These are phyloP conservation scores for Graphiopsis chlorocephala DNA, from an alignment of 2,329 filamentous ascomycete genomes.

Conservation along the genomic window DNA sequence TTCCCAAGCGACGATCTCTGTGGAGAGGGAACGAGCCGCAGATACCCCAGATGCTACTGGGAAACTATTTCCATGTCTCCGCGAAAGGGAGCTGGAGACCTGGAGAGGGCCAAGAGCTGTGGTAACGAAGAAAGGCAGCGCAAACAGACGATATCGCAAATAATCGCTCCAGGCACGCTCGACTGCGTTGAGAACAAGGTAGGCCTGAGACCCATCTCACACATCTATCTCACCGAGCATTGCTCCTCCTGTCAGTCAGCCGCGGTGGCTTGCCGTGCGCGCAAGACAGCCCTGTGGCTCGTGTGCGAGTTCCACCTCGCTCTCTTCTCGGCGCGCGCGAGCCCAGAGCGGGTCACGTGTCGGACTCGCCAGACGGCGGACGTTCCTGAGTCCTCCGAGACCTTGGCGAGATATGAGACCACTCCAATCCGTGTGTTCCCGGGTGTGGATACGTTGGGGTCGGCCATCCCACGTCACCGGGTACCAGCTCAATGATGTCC, in stretches of 20 bases:
- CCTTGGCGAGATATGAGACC: constrained; percentile 9
- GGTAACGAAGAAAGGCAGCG: not conserved
- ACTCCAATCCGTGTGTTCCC: constrained; percentile 8
- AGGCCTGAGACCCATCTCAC: not conserved
- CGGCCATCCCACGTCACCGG: constrained; percentile 6
- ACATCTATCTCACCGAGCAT: constrained; percentile 5
- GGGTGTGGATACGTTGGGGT: constrained; percentile 9
- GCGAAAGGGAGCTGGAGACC: not conserved
- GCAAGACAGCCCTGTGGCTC: constrained; percentile 14
- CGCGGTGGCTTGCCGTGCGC: constrained; percentile 4
- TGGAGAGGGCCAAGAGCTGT: constrained; percentile 2
- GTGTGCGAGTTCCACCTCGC: constrained; percentile 13
- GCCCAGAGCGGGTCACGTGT: constrained; percentile 8
- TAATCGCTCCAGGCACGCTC: not conserved
- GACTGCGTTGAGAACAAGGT: not conserved
- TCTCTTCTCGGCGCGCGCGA: constrained; percentile 14
- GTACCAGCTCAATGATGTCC: not conserved
- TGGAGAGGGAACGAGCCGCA: constrained; percentile 15
- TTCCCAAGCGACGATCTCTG: constrained; percentile 10
- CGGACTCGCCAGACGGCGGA: not conserved
- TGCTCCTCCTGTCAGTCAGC: not conserved
- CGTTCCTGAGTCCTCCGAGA: not conserved
- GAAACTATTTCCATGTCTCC: constrained; percentile 4
- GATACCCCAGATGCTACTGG: constrained; percentile 13
- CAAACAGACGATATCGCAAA: not conserved